These are phyloP conservation scores for Sonneratia caseolaris DNA, from an alignment of 345 rosid species.

Conservation along the genomic window DNA sequence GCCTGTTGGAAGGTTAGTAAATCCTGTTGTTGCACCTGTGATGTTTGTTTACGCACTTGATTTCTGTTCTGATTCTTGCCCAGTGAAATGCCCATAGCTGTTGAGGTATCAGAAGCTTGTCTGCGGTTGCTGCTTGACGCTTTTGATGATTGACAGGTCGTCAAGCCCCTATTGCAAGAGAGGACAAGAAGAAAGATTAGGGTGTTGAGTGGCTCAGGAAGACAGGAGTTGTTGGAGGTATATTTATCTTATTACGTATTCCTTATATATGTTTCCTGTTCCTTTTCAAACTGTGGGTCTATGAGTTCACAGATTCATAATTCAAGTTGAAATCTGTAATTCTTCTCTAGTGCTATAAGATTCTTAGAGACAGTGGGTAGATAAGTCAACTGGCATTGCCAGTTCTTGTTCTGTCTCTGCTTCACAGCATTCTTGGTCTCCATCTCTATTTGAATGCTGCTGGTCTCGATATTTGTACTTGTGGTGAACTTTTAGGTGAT, in stretches of 20 bases:
- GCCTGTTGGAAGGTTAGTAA: conserved; percentile 79
- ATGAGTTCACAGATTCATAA: no score
- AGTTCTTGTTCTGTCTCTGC: no score
- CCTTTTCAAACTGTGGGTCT: background rate
- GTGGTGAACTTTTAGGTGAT: no score
- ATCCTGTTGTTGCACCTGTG: background rate
- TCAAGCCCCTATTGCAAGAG: conserved; percentile 89
- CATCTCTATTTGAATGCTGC: no score
- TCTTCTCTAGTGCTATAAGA: no score
- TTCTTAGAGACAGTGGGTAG: no score
- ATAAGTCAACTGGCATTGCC: no score
- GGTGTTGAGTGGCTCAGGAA: conserved; percentile 69
- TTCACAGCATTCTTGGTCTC: no score
- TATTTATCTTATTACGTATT: background rate
- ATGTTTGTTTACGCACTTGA: background rate
- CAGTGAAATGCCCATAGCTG: background rate
- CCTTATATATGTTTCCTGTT: background rate
- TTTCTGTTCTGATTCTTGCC: background rate
- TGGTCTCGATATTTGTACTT: no score
- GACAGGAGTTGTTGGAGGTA: conserved; percentile 80
- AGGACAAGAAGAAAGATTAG: conserved; percentile 75
- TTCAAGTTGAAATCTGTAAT: no score
- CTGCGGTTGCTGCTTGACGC: background rate
- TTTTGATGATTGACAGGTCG: conserved; percentile 39
- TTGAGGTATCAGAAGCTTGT: background rate